Conservation (phyloP, 1,284 basidiomycete genomes). For the Pseudozyma tsukubaensis region DNA sequence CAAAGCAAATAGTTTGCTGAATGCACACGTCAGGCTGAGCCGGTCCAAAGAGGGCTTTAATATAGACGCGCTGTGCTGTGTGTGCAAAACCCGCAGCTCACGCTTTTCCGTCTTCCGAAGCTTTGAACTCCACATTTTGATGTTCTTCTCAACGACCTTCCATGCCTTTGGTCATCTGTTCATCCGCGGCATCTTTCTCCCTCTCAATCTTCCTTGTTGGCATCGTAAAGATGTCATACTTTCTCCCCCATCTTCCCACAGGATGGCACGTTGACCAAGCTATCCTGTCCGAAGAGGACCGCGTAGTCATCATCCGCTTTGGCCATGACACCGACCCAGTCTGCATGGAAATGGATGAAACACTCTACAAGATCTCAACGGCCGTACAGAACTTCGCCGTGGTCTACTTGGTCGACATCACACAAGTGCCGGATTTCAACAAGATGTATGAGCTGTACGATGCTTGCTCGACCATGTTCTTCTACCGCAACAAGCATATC, state of each 20-base stretch:
- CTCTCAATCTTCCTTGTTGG: background rate
- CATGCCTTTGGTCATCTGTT: background rate
- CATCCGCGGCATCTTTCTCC: background rate
- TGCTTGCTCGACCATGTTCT: constrained; percentile 60
- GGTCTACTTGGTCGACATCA: constrained; percentile 94
- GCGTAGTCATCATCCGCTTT: constrained; percentile 93
- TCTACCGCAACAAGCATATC: constrained; percentile 89
- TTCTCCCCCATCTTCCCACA: constrained; percentile 89
- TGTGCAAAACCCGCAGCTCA: background rate
- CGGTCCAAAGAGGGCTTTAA: too few species aligned
- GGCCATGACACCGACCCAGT: constrained; percentile 89
- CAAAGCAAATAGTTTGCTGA: background rate
- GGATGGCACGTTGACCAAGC: constrained; percentile 74
- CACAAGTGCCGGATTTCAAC: constrained; percentile 97
- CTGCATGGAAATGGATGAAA: constrained; percentile 99
- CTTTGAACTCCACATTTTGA: constrained; percentile 28
- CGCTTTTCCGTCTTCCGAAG: constrained; percentile 25
- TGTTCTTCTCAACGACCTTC: constrained; percentile 6
- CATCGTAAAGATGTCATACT: constrained; percentile 71
- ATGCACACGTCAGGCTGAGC: background rate
- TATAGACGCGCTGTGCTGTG: background rate
- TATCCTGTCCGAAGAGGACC: constrained; percentile 96
- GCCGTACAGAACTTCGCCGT: constrained; percentile 99
- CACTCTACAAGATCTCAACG: constrained; percentile 88
- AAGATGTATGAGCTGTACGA: constrained; percentile 74